These are phyloP conservation scores for Metschnikowia sp. DNA, from an alignment of 805 yeast genomes.

Conservation along the genomic window DNA sequence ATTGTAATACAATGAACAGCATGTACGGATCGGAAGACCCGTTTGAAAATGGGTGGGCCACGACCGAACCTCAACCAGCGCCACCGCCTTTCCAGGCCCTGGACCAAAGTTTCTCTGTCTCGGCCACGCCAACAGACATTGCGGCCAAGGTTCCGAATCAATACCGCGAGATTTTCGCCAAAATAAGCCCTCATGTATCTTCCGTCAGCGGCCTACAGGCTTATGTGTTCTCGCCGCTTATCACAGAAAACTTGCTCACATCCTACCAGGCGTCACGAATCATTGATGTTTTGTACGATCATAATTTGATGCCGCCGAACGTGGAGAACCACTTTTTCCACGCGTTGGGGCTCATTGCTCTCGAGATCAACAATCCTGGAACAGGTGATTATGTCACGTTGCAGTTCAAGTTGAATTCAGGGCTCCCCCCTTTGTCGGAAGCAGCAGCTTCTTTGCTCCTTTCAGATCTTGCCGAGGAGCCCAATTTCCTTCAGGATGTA, in stretches of 20 bases:
- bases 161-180: conserved; percentile 17
- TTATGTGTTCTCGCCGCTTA: conserved; percentile 27
- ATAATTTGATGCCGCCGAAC: conserved; percentile 31
- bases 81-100: conserved; percentile 2
- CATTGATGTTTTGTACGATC: conserved; percentile 34
- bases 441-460: conserved; percentile 8
- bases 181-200: conserved; percentile 19
- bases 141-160: conserved; percentile 26
- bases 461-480: conserved; percentile 2
- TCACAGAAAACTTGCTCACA: conserved; percentile 24
- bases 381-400: conserved; percentile 43
- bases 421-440: conserved; percentile 35
- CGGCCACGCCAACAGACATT: conserved; percentile 14
- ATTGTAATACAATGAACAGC: conserved; percentile 10
- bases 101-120: conserved; percentile 5
- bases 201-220: conserved; percentile 30
- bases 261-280: conserved; percentile 31
- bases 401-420: conserved; percentile 28
- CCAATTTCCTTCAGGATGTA: background rate
- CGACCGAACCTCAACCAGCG: conserved; percentile 7
- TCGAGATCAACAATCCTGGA: conserved; percentile 42
- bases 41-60: conserved; percentile 41
- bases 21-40: conserved; percentile 27
- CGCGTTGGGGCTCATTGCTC: conserved; percentile 37
- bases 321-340: conserved; percentile 30